phyloP scores from a whole-genome alignment of 208 protist species.

The Willaertia magna region DNA sequence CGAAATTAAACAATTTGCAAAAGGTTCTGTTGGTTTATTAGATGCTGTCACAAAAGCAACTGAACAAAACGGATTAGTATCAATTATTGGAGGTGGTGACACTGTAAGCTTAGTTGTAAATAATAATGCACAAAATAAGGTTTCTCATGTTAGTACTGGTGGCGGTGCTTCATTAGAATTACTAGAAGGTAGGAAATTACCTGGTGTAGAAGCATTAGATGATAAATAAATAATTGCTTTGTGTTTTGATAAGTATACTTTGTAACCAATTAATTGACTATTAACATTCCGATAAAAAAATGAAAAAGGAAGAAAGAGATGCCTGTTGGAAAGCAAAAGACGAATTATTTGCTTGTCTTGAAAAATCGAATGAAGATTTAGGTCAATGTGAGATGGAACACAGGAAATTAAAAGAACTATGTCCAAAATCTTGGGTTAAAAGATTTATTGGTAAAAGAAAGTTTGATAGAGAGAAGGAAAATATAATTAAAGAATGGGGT shows the following conservation, averaged over 20 bases:
- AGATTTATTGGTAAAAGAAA: constrained; percentile 6
- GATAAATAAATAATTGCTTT: neutral
- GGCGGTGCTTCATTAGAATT: constrained; percentile 97
- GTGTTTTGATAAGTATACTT: no score
- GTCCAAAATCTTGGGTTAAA: neutral
- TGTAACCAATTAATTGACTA: no score
- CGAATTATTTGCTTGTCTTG: neutral
- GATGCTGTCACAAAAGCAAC: constrained; percentile 38
- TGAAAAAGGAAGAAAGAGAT: neutral
- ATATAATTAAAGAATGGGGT: neutral
- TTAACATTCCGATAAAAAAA: neutral
- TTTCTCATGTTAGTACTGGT: constrained; percentile 95
- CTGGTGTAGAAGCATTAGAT: constrained; percentile 49
- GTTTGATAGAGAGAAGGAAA: constrained; percentile 8
- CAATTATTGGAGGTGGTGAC: constrained; percentile 93
- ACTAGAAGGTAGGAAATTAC: constrained; percentile 88
- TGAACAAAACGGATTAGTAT: constrained; percentile 49
- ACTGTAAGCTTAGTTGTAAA: constrained; percentile 83
- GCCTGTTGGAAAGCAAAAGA: neutral
- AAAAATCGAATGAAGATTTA: neutral
- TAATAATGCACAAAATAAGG: constrained; percentile 63
- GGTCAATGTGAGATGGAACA: neutral
- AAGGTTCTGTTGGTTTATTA: constrained; percentile 55
- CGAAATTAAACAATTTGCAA: constrained; percentile 85
- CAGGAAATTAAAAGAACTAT: neutral